Evolutionary conservation across 1,284 basidiomycete genomes (phyloP).

Genomic region (Neolentinus lepideus): DNA sequence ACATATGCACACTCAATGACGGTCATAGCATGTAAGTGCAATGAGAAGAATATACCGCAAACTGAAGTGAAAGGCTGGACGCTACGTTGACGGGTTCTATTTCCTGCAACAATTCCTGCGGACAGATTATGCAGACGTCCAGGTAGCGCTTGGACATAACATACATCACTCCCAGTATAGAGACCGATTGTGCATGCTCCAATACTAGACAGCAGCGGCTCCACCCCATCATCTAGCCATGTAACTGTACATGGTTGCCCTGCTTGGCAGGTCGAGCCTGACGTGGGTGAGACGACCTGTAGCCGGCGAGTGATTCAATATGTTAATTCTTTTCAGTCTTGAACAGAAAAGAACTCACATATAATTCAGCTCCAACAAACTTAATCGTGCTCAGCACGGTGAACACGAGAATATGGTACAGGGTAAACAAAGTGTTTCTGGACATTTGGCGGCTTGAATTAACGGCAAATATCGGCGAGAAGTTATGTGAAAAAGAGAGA

Average conservation of each 20-base stretch:
- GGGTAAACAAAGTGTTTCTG: neutral
- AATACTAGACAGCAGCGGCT: conserved; percentile 39
- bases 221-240: conserved; percentile 57
- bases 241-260: conserved; percentile 43
- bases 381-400: neutral
- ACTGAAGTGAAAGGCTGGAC: conserved; percentile 22
- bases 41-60: conserved; percentile 24
- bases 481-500: no score
- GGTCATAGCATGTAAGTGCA: neutral
- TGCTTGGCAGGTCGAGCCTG: conserved; percentile 36
- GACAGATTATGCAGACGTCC: neutral
- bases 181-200: conserved; percentile 45
- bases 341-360: neutral
- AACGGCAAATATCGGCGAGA: neutral
- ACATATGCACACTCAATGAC: neutral
- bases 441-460: neutral
- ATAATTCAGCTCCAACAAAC: conserved; percentile 1
- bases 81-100: conserved; percentile 32
- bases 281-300: conserved; percentile 44
- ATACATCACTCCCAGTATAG: conserved; percentile 45
- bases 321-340: neutral
- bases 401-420: neutral
- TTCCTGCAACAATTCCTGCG: conserved; percentile 45
- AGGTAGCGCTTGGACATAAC: conserved; percentile 11
- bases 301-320: neutral